A percentile compares a stretch with the other conserved stretches of the same genome.
phyloP scores from a whole-genome alignment of 768 basidiomycete species.

The Astraeus odoratus region DNA sequence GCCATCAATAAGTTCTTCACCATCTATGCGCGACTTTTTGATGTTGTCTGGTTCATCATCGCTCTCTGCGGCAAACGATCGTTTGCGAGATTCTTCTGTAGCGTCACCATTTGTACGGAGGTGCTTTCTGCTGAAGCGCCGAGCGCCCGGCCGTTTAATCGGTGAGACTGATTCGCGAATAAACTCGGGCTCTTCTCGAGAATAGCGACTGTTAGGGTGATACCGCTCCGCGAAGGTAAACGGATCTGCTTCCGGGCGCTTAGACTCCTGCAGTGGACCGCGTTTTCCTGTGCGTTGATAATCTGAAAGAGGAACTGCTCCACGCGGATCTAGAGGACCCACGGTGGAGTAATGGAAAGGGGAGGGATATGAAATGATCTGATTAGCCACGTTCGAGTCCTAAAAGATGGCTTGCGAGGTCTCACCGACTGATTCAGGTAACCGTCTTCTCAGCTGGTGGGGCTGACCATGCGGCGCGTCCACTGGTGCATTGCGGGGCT shows the following conservation, averaged over 20 bases:
- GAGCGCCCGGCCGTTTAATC: constrained; percentile 16
- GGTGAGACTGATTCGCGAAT: constrained; percentile 5
- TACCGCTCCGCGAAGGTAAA: constrained; percentile 33
- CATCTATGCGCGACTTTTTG: constrained; percentile 51
- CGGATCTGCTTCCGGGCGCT: constrained; percentile 11
- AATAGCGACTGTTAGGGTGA: constrained; percentile 25
- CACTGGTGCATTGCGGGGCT: constrained; percentile 25
- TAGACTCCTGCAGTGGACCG: constrained; percentile 10
- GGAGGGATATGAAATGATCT: constrained; percentile 20
- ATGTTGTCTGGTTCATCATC: constrained; percentile 34
- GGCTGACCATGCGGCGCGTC: constrained; percentile 21
- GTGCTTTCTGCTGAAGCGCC: constrained; percentile 27
- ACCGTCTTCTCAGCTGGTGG: constrained; percentile 35
- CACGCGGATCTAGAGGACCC: constrained; percentile 13
- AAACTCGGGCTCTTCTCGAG: constrained; percentile 1
- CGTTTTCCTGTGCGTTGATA: constrained; percentile 15
- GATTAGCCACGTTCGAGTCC: constrained; percentile 16
- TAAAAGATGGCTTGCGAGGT: constrained; percentile 16
- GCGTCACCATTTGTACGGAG: constrained; percentile 16
- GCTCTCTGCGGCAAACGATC: constrained; percentile 38
- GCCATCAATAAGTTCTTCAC: constrained; percentile 40
- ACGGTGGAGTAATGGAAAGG: constrained; percentile 11
- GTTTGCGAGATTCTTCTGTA: constrained; percentile 33
- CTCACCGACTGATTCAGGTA: constrained; percentile 40
- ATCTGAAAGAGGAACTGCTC: constrained; percentile 14